These are phyloP conservation scores for Paracoccidioides lutzii DNA, from an alignment of 2,329 filamentous ascomycete species.

Conservation along the genomic window DNA sequence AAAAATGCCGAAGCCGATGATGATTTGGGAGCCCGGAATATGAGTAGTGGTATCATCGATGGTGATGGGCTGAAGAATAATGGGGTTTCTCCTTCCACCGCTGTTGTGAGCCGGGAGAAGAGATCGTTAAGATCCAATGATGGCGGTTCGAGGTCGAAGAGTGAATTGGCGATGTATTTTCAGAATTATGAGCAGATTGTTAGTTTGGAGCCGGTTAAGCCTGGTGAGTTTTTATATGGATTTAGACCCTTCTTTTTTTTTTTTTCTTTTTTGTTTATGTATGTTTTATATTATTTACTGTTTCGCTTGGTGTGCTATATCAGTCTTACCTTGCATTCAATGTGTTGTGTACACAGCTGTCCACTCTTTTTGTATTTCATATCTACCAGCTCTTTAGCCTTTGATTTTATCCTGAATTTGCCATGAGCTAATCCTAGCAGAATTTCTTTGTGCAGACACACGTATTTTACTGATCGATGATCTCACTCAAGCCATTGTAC, in stretches of 20 bases:
- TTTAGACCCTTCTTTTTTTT: neutral
- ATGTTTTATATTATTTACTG: neutral
- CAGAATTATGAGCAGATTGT: constrained; percentile 90
- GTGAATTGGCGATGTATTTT: constrained; percentile 82
- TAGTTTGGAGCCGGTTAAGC: constrained; percentile 66
- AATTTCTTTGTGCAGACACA: constrained; percentile 59
- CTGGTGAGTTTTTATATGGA: constrained; percentile 43
- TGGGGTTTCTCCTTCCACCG: constrained; percentile 1
- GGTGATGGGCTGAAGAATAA: constrained; percentile 1
- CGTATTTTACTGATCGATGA: constrained; percentile 59
- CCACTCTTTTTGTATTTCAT: too few relatives aligned
- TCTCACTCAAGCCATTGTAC: constrained; percentile 22
- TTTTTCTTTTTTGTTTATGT: constrained; percentile 18
- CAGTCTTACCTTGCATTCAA: neutral
- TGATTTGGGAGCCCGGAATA: neutral
- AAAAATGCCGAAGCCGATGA: neutral
- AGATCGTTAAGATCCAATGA: constrained; percentile 79
- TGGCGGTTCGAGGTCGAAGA: constrained; percentile 69
- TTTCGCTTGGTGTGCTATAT: neutral
- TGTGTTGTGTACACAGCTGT: too few relatives aligned
- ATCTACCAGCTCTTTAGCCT: too few relatives aligned
- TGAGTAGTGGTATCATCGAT: neutral
- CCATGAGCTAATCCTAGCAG: constrained; percentile 32
- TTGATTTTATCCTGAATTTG: too few relatives aligned
- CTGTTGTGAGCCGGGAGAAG: constrained; percentile 36